Base-by-base conservation (phyloP, 495 filamentous ascomycete genomes). In the Penicillium soppii region DNA sequence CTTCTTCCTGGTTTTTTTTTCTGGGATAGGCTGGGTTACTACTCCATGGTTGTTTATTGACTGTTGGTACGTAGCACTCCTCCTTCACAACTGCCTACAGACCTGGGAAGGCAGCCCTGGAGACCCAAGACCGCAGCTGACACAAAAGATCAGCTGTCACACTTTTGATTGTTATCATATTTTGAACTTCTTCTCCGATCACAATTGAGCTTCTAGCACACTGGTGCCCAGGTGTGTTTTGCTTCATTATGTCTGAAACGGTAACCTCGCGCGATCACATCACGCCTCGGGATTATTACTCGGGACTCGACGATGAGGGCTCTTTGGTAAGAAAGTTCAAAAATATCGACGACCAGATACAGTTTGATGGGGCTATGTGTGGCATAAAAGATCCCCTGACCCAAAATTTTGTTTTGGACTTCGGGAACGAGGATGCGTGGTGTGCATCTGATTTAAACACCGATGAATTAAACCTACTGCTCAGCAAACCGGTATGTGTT, bases 351-450 rank as follows among this genome's bases (percentile, higher is more conserved):
- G 63, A 79, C 30, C 46, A 58, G 5, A 52, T 52, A 0, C 65
- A 80, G 47, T 85, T 84, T 56, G 26, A 59, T 15, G 25, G 61
- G 6, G 71, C 71, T 36, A 59, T 76, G 46, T 35, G 52, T 5
- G 60, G 63, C 15, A 62, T 79, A 1, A 43, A 64, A 27, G 56
- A 72, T n/a, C 52, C 65, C 16, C 50, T 62, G 3, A 82, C 81
- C 4, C 62, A 50, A 10, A 90, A 86, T 55, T 90, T 92, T 57
- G 80, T 87, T 16, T 71, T 92, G 12, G 85, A 90, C 46, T 91
- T 90, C 65, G 83, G 85, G 25, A 76, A 77, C 19, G 73, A 84
- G 9, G 72, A 77, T 54, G 85, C 86, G 13, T 81, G 70, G 57
- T 82, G 82, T 55, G 83, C 81, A 4, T 79, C 82, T 27, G 72